Conservation (phyloP, 148 eudicot genomes). For the Diospyros lotus region DNA sequence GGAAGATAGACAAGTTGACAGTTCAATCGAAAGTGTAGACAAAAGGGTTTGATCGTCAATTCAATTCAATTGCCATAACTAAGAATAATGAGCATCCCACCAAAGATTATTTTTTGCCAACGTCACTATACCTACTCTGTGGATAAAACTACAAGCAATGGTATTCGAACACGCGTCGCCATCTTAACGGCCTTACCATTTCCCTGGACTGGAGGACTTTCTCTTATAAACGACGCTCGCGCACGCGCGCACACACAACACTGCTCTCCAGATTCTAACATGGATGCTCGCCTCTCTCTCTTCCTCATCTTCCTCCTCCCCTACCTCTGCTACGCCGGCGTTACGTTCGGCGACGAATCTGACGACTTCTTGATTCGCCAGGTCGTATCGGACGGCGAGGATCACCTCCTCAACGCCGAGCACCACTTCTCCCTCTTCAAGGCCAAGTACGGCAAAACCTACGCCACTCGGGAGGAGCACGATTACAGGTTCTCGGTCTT, state of each 20-base stretch:
- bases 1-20: too few relatives aligned
- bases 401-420: constrained; percentile 31
- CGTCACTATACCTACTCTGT: too few relatives aligned
- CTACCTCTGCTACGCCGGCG: constrained; percentile 5
- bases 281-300: background rate
- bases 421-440: constrained; percentile 53
- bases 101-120: too few relatives aligned
- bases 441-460: constrained; percentile 30
- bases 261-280: background rate
- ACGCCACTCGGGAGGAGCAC: constrained; percentile 35
- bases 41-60: too few relatives aligned
- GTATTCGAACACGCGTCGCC: background rate
- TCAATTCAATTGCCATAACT: too few relatives aligned
- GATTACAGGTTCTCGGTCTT: constrained; percentile 33
- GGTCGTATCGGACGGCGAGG: constrained; percentile 24
- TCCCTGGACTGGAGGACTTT: background rate
- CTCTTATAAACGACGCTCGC: background rate
- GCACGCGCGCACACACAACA: background rate
- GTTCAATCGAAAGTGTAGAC: too few relatives aligned
- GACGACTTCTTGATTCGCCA: constrained; percentile 36
- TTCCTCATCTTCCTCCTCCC: constrained; percentile 25
- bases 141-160: background rate
- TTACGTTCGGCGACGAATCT: constrained; percentile 10
- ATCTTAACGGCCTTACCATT: background rate
- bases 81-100: too few relatives aligned